These are phyloP conservation scores for Porpolomopsis calyptriformis DNA, from an alignment of 768 basidiomycete genomes.

Conservation along the genomic window DNA sequence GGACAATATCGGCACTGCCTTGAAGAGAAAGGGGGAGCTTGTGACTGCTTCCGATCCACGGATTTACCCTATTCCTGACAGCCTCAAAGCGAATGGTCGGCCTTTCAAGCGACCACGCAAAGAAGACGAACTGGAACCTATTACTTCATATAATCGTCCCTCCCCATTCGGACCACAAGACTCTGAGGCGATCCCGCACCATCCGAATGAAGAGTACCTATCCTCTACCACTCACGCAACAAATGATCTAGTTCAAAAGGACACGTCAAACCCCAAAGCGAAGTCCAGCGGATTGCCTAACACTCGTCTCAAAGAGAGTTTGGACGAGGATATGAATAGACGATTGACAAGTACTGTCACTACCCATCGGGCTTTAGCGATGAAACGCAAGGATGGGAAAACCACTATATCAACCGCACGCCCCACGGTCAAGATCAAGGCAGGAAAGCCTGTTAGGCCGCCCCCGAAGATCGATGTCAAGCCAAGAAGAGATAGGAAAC, in stretches of 20 bases:
- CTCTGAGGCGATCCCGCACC: not conserved
- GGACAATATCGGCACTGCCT: not conserved
- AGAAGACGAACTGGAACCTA: not conserved
- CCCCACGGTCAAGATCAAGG: slow-evolving; percentile 11
- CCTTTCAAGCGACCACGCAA: slow-evolving; percentile 3
- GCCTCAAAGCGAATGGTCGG: not conserved
- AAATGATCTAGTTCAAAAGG: not conserved
- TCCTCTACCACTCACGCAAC: not conserved
- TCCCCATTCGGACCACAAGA: slow-evolving; percentile 1
- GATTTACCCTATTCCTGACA: not conserved
- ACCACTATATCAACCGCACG: slow-evolving; percentile 3
- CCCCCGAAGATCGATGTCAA: not conserved
- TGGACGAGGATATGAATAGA: not conserved
- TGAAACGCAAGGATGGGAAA: slow-evolving; percentile 23
- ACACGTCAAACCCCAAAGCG: not conserved
- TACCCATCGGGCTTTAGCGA: slow-evolving; percentile 16
- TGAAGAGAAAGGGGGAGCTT: not conserved
- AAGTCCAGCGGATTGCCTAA: not conserved
- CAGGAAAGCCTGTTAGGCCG: slow-evolving; percentile 3
- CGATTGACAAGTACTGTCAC: not conserved
- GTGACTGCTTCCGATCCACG: not conserved
- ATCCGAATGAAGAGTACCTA: not conserved
- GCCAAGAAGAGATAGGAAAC: not conserved
- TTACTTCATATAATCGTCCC: not conserved
- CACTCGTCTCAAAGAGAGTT: not conserved